Evolutionary conservation across 164 flowering plant genomes (phyloP).

Genomic region (Piper betle): DNA sequence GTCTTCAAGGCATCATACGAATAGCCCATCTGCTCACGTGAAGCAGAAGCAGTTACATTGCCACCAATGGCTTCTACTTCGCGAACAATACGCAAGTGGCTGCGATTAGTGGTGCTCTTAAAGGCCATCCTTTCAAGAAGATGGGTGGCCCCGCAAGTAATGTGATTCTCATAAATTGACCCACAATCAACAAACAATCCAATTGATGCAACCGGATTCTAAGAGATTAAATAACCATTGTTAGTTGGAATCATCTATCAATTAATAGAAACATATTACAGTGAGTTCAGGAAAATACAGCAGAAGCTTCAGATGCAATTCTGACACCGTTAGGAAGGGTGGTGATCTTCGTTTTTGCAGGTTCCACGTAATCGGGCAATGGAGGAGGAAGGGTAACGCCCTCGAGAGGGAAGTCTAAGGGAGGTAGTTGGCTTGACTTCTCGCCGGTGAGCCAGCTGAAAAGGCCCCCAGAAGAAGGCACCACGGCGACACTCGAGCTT

Average conservation of each 20-base stretch:
- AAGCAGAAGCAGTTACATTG: slow-evolving; percentile 51
- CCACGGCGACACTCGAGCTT: slow-evolving; percentile 32
- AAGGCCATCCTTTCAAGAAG: slow-evolving; percentile 10
- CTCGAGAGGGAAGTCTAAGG: slow-evolving; percentile 56
- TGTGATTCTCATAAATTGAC: slow-evolving; percentile 64
- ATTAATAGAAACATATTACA: background rate
- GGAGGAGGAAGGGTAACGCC: slow-evolving; percentile 55
- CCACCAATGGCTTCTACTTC: slow-evolving; percentile 97
- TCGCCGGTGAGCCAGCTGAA: slow-evolving; percentile 75
- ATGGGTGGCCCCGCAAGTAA: slow-evolving; percentile 54
- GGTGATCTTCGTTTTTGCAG: slow-evolving; percentile 3
- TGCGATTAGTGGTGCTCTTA: slow-evolving; percentile 63
- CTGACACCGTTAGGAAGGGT: slow-evolving; percentile 20
- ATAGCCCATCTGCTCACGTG: slow-evolving; percentile 21
- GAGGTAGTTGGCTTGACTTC: slow-evolving; percentile 28
- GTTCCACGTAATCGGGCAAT: slow-evolving; percentile 76
- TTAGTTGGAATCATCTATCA: background rate
- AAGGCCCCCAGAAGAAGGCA: slow-evolving; percentile 44
- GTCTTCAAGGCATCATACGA: slow-evolving; percentile 78
- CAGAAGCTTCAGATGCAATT: slow-evolving; percentile 71
- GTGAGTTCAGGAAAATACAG: slow-evolving; percentile 23
- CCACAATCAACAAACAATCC: slow-evolving; percentile 23
- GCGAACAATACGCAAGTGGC: slow-evolving; percentile 70
- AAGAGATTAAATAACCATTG: slow-evolving; percentile 5
- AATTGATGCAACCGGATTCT: slow-evolving; percentile 79